These are phyloP conservation scores for Penicillium sp. DNA, from an alignment of 2,329 filamentous ascomycete genomes.

Conservation along the genomic window DNA sequence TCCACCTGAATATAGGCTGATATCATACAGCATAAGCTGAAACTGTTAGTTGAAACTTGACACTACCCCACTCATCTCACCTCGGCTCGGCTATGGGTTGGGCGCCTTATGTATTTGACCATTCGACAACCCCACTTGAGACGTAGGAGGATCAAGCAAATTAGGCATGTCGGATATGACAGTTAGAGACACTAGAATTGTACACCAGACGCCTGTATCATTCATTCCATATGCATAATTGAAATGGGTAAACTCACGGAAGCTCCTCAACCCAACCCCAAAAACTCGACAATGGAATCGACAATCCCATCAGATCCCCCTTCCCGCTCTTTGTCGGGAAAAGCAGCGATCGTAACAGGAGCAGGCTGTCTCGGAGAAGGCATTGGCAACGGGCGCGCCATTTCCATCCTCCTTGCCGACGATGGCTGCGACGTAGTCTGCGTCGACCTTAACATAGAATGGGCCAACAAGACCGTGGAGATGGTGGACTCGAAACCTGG, in stretches of 20 bases:
- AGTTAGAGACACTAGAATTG: not conserved
- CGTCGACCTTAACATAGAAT: constrained; percentile 50
- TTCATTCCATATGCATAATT: not conserved
- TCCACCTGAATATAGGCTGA: not conserved
- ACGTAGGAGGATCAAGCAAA: not conserved
- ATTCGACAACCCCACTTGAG: constrained; percentile 5
- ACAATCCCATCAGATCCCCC: constrained; percentile 21
- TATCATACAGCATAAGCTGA: not conserved
- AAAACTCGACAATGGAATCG: constrained; percentile 14
- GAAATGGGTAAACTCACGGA: not conserved
- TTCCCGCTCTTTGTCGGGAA: constrained; percentile 25
- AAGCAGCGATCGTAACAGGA: constrained; percentile 53
- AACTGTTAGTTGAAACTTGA: not conserved
- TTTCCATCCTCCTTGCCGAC: constrained; percentile 57
- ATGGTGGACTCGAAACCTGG: constrained; percentile 47
- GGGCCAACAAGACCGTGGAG: constrained; percentile 53
- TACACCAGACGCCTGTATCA: not conserved
- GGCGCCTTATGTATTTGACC: not conserved
- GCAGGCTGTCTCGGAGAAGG: constrained; percentile 55
- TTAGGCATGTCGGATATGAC: not conserved
- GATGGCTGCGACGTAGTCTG: constrained; percentile 59
- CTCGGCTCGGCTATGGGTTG: constrained; percentile 19
- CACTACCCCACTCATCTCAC: not conserved
- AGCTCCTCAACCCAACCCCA: not conserved
- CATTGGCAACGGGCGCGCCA: constrained; percentile 58